Base-by-base conservation (phyloP, 768 basidiomycete genomes). In the Lactarius psammicola region DNA sequence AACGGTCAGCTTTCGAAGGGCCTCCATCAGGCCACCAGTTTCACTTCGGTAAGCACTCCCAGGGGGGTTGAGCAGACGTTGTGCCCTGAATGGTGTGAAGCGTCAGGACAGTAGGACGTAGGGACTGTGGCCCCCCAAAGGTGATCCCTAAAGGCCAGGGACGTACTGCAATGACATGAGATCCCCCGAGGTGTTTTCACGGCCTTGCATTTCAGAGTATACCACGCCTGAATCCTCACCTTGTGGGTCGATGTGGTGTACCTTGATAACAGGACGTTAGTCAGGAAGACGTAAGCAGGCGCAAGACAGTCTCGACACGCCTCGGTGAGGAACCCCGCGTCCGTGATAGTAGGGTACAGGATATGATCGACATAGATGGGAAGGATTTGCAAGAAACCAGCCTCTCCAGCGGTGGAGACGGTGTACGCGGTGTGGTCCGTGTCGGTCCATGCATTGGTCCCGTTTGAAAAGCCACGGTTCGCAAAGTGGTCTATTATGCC, bases 361-460 rank as follows among this genome's bases (percentile, higher is more conserved):
- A 99, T 91, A 75, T 99, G 97, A 76, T 99, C 97, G 33, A 98
- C 80, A 72, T 94, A 99, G 70, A 98, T 88, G 23, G 92, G 90
- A 31, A 94, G 80, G 9, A 93, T 78, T 71, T 94, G 90, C 36
- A 94, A 79, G 68, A 93, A 92, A 8, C 97, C 97, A 72, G 96
- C 91, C 65, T 89, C 87, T 67, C 97, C 97, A 15, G 97, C 97
- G 10, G 96, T 98, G 4, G 91, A 89, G 62, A 96, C 89, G 11
- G 97, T 98, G 75, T 98, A 99, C 10, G 93, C 93, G 55, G 95
- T 97, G 73, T 97, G 89, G 73, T 94, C 93, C 53, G 85, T 95
- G 73, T 92, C 96, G 3, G 97, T 98, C 97, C 96, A 99, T 1
- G 96, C 96, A 75, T 98, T 97, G 10, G 90, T 93, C 38, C 92